Conservation (phyloP, 1,284 basidiomycete genomes). For the Cronartium quercuum region DNA sequence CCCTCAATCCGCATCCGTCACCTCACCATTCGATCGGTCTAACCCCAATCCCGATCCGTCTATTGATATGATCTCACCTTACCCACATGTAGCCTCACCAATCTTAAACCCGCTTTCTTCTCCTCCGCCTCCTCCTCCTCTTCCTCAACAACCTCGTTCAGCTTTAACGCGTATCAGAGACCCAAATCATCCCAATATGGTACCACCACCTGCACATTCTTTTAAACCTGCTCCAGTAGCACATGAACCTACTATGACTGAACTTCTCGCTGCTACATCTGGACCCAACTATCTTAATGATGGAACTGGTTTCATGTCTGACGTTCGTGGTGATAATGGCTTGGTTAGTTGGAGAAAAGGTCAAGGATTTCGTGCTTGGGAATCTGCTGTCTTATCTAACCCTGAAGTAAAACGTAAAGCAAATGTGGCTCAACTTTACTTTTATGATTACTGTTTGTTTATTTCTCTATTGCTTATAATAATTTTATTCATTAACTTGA, state of each 20-base stretch:
- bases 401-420: slow-evolving; percentile 84
- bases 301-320: slow-evolving; percentile 24
- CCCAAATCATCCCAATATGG: not conserved
- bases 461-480: not conserved
- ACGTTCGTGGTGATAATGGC: slow-evolving; percentile 40
- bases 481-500: not conserved
- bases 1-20: too few relatives aligned
- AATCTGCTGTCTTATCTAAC: slow-evolving; percentile 71
- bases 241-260: slow-evolving; percentile 36
- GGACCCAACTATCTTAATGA: slow-evolving; percentile 1
- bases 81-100: too few relatives aligned
- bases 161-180: not conserved
- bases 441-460: slow-evolving; percentile 43
- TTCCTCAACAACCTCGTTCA: not conserved
- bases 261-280: slow-evolving; percentile 23
- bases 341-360: slow-evolving; percentile 47
- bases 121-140: too few relatives aligned
- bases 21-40: too few relatives aligned
- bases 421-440: slow-evolving; percentile 90
- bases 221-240: not conserved
- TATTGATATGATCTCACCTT: too few relatives aligned
- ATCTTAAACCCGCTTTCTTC: too few relatives aligned
- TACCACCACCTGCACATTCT: not conserved
- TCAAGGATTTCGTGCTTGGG: slow-evolving; percentile 57
- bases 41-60: too few relatives aligned